Percentiles rank a stretch among this genome's conserved stretches.
phyloP scores from a whole-genome alignment of 2,329 filamentous ascomycete species.

The Cladosporium sphaerospermum region DNA sequence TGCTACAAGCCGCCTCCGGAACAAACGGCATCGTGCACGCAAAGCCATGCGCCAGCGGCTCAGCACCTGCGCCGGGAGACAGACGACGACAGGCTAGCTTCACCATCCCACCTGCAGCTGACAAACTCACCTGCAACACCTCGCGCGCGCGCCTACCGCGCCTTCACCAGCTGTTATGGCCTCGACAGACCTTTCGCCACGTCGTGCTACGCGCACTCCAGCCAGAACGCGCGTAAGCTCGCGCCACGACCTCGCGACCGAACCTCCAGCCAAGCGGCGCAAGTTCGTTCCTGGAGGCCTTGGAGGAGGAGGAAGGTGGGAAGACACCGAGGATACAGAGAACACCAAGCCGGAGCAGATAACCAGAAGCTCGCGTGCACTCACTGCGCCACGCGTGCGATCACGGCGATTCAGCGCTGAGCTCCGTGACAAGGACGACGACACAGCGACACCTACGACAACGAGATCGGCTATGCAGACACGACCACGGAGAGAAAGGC shows the following conservation, averaged over 20 bases:
- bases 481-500: slow-evolving; percentile 25
- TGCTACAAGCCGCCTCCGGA: neutral
- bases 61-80: slow-evolving; percentile 8
- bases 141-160: neutral
- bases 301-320: slow-evolving; percentile 71
- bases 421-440: slow-evolving; percentile 12
- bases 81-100: neutral
- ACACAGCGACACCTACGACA: slow-evolving; percentile 11
- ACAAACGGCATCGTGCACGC: neutral
- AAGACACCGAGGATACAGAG: slow-evolving; percentile 56
- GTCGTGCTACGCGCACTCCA: slow-evolving; percentile 26
- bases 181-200: slow-evolving; percentile 19
- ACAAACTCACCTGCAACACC: slow-evolving; percentile 18
- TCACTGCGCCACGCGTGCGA: slow-evolving; percentile 30
- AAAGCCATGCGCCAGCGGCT: slow-evolving; percentile 8
- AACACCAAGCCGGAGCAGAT: slow-evolving; percentile 49
- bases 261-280: slow-evolving; percentile 40
- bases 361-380: slow-evolving; percentile 32
- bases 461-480: slow-evolving; percentile 21
- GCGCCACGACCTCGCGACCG: slow-evolving; percentile 31
- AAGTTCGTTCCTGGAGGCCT: slow-evolving; percentile 79
- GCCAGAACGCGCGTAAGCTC: slow-evolving; percentile 23
- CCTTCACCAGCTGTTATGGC: slow-evolving; percentile 19
- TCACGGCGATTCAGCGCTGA: slow-evolving; percentile 2
- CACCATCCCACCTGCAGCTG: slow-evolving; percentile 17